Base-by-base conservation (phyloP, 345 rosid species). In the Psidium friedrichsthalianum region DNA sequence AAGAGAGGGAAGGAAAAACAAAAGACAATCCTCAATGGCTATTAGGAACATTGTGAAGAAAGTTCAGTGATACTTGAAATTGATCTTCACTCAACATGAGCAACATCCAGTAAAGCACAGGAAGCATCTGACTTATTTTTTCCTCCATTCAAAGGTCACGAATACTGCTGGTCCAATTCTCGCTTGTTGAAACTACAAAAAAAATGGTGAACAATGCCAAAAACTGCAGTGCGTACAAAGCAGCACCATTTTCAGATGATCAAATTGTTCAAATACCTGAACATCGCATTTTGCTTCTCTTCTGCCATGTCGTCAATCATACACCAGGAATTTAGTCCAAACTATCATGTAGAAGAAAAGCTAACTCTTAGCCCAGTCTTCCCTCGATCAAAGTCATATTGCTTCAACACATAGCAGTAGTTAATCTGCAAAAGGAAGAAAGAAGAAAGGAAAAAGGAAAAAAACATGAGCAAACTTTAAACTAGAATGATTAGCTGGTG, bases 361-460 rank as follows among this genome's bases (percentile, higher is more conserved):
- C 87, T 86, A 22, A 86, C 82, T 55, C 85, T 80, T 56, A 86
- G 83, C 82, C 87, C 87, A 51, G 87, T 81, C 82, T 86, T 86
- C 52, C 87, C 85, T 61, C 85, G 84, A 83, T 86, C 87, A 21
- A 32, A 52, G 5, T 53, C 85, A 13, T 29, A 53, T 69, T 86
- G 85, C 85, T 58, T 82, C 87, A 86, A 42, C 57, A 86, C 87
- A 20, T 82, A 74, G 69, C 87, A 86, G 85, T 86, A 86, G 82
- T 86, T 86, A 52, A 86, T 82, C 87, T 86, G 87, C 53, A 59
- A 74, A 18, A 24, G 13, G 47, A 83, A 55, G 49, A 82, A 55
- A 13, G 24, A 47, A 32, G 27, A 64, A 61, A 11, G 56, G 56
- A 24, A 53, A 52, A 29, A 18, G 56, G 56, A 24, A 53, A 52